phyloP scores from a whole-genome alignment of 495 filamentous ascomycete species.

The Penicillium longicatenatum region DNA sequence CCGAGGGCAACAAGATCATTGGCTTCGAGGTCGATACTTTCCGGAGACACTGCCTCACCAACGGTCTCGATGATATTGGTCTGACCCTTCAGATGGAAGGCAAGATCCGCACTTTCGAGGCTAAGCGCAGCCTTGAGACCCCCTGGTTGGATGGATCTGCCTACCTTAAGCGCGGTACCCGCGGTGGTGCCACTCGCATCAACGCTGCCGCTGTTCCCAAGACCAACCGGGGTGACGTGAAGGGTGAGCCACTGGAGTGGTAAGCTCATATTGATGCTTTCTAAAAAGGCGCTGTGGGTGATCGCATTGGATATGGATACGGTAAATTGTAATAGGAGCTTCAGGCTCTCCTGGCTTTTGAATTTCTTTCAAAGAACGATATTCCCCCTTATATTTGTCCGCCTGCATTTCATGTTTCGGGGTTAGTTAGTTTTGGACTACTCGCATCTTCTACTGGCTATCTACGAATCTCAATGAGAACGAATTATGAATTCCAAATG shows the following conservation, averaged over 20 bases:
- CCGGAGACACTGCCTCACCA: constrained; percentile 89
- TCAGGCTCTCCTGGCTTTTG: constrained; percentile 8
- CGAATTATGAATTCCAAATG: constrained; percentile 26
- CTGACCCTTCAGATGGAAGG: constrained; percentile 89
- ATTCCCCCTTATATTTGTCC: constrained; percentile 25
- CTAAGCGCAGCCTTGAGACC: constrained; percentile 70
- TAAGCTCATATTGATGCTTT: constrained; percentile 43
- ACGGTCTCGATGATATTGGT: constrained; percentile 96
- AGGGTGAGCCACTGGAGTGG: constrained; percentile 91
- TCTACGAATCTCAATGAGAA: constrained; percentile 32
- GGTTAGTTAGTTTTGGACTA: constrained; percentile 19
- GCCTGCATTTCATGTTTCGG: constrained; percentile 9
- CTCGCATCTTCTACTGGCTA: constrained; percentile 12
- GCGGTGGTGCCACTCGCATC: constrained; percentile 62
- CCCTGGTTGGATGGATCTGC: constrained; percentile 92
- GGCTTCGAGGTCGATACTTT: constrained; percentile 88
- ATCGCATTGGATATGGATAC: constrained; percentile 19
- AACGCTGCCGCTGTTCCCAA: constrained; percentile 83
- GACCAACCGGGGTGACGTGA: constrained; percentile 85
- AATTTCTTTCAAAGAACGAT: constrained; percentile 21
- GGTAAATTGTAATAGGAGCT: constrained; percentile 9
- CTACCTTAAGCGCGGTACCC: constrained; percentile 72
- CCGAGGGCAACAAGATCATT: constrained; percentile 68
- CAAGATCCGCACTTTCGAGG: constrained; percentile 85
- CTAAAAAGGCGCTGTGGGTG: constrained; percentile 3